A percentile compares a stretch with the other conserved stretches of the same genome.
These are phyloP conservation scores for Carnegiea gigantea DNA, from an alignment of 179 eudicot species.

Conservation along the genomic window DNA sequence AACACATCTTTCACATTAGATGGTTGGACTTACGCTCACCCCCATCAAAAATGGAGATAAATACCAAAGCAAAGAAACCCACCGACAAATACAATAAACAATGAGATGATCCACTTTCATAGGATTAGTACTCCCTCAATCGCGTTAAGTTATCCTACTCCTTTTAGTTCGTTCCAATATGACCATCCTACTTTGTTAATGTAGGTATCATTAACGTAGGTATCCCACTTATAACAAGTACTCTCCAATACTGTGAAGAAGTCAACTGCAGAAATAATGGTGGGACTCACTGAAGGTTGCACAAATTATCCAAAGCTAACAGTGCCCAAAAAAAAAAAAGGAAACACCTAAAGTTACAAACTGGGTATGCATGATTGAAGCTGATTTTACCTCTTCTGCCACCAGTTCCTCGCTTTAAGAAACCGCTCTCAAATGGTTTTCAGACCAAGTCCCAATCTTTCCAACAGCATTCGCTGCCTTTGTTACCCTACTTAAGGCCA, in stretches of 20 bases:
- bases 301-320: not conserved
- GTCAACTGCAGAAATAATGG: too few species aligned
- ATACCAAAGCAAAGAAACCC: too few species aligned
- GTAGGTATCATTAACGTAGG: too few species aligned
- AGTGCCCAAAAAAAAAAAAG: not conserved
- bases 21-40: too few species aligned
- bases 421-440: not conserved
- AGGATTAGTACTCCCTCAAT: not conserved
- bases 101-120: not conserved
- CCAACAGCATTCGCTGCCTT: not conserved
- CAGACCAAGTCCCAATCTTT: not conserved
- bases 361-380: constrained; percentile 5
- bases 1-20: too few species aligned
- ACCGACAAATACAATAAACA: too few species aligned
- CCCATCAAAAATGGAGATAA: too few species aligned
- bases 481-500: not conserved
- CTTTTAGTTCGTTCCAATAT: too few species aligned
- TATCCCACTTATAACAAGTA: too few species aligned
- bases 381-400: not conserved
- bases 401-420: not conserved
- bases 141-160: not conserved
- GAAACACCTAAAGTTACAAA: not conserved
- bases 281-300: not conserved
- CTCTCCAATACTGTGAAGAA: too few species aligned
- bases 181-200: too few species aligned